Evolutionary conservation across 257 asterid species (phyloP), one percentile per base, ranked within the genome.

Genomic region (Plantago ovata): DNA sequence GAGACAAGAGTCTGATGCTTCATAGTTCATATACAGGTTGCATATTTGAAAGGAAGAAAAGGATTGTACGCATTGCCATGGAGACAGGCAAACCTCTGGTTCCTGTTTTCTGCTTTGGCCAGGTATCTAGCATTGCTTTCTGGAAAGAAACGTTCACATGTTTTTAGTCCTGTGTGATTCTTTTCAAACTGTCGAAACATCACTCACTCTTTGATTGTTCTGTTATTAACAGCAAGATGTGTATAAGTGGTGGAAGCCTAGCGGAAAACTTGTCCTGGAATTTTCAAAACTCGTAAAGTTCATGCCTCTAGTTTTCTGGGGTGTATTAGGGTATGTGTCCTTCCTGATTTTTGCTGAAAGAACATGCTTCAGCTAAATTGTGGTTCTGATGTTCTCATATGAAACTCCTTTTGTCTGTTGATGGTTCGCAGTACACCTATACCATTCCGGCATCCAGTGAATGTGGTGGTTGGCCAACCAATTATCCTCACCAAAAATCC

Each of bases 61-160:
- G 98, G 98, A 60, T 92, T 71, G 91, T 88, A 6, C 87, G 94
- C 41, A 68, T 88, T 63, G 96, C 96, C 11, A 72, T 92, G 73
- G 95, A 92, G 75, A 57, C 66, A 54, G 98, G 96, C 68, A 85
- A 81, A 66, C 95, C 98, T 57, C 77, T 92, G 67, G 98, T 92
- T 65, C 98, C 98, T 24, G 95, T 88, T 76, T 92, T 92, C 81
- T 80, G 91, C 89, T 88, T 85, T 65, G 94, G 96, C 50, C 98
- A 92, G 96, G 98, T 92, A 46, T 45, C 51, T 16, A 69, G 48
- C 23, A 10, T 2, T 61, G 47, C 7, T 12, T 38, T 38, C 38
- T 13, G 8, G 9, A 9, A 16, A 18, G 15, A 39, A 28, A 13
- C 55, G 50, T 33, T 45, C 44, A 20, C 56, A 60, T 44, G 54